Conservation (phyloP, 768 basidiomycete genomes). For the Naganishia vaughanmartiniae region DNA sequence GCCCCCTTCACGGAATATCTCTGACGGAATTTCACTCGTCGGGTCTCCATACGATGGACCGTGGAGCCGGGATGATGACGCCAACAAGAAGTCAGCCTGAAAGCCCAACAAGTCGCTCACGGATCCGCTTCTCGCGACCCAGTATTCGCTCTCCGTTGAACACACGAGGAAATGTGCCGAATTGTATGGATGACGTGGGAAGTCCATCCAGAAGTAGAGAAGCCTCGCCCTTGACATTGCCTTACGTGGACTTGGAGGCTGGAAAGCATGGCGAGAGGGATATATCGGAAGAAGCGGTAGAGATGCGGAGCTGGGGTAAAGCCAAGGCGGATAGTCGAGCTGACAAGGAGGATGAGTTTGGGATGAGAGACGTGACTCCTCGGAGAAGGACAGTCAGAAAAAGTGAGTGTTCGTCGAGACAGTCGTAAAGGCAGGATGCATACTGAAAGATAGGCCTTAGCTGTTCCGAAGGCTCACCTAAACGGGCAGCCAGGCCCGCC, state of each 20-base stretch:
- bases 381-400: not conserved
- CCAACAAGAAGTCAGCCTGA: conserved; percentile 8
- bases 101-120: not conserved
- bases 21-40: too few relatives aligned
- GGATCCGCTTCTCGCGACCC: not conserved
- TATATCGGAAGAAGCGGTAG: conserved; percentile 4
- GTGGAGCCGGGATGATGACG: not conserved
- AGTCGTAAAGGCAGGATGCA: not conserved
- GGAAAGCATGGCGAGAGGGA: not conserved
- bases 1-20: not conserved
- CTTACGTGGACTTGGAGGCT: not conserved
- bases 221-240: conserved; percentile 14
- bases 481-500: not conserved
- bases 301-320: not conserved
- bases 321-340: not conserved
- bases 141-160: not conserved
- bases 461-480: not conserved
- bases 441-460: not conserved
- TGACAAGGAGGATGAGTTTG: not conserved
- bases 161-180: too few relatives aligned
- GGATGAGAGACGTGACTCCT: not conserved
- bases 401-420: not conserved
- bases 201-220: conserved; percentile 11
- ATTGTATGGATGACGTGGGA: too few relatives aligned
- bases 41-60: not conserved